These are phyloP conservation scores for Fomitopsis serialis DNA, from an alignment of 768 basidiomycete species.

Conservation along the genomic window DNA sequence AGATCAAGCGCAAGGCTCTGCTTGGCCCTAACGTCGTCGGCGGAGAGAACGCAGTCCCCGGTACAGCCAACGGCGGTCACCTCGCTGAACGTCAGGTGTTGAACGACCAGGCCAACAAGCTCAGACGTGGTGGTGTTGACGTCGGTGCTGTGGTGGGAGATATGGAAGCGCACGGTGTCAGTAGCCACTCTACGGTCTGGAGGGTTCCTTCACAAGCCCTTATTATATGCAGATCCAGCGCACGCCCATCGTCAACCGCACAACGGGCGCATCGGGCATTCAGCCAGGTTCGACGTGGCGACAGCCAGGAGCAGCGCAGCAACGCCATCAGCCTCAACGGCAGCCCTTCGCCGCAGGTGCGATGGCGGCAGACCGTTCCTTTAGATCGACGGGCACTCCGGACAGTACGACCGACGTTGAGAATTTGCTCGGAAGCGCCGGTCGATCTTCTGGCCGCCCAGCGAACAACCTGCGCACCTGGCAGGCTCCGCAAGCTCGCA, in stretches of 20 bases:
- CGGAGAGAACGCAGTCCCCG: slow-evolving; percentile 4
- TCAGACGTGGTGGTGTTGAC: slow-evolving; percentile 29
- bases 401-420: slow-evolving; percentile 75
- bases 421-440: slow-evolving; percentile 39
- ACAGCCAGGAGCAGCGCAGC: slow-evolving; percentile 26
- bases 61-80: slow-evolving; percentile 4
- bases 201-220: not conserved
- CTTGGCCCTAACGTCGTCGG: slow-evolving; percentile 38
- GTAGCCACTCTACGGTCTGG: not conserved
- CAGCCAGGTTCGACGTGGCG: slow-evolving; percentile 22
- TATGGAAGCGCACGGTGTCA: slow-evolving; percentile 63
- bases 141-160: slow-evolving; percentile 54
- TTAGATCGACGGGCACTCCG: slow-evolving; percentile 26
- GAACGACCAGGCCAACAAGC: slow-evolving; percentile 11
- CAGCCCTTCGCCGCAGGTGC: slow-evolving; percentile 27
- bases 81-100: not conserved
- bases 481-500: slow-evolving; percentile 7
- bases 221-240: slow-evolving; percentile 56
- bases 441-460: slow-evolving; percentile 15
- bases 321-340: slow-evolving; percentile 35
- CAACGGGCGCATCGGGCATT: slow-evolving; percentile 21
- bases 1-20: slow-evolving; percentile 75
- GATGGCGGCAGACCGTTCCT: slow-evolving; percentile 14
- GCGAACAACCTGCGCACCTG: slow-evolving; percentile 2
- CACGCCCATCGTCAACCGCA: slow-evolving; percentile 58